phyloP scores from a whole-genome alignment of 2,329 filamentous ascomycete species.

The Alternaria gansuensis region DNA sequence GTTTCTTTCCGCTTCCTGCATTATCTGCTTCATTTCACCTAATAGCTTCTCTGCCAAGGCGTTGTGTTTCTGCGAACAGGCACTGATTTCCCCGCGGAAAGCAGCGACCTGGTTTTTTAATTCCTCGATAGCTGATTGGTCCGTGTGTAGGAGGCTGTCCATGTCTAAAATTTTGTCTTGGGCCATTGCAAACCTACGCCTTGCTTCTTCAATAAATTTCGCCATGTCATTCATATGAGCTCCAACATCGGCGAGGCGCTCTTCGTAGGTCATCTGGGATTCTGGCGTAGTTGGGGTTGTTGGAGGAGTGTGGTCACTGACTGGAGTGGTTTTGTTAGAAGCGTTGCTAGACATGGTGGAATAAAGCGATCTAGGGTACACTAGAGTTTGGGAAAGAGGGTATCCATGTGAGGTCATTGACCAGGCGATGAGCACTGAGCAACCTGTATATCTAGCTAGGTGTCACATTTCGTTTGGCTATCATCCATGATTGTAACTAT shows the following conservation, averaged over 20 bases:
- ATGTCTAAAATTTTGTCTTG: not conserved
- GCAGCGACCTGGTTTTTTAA: too few relatives aligned
- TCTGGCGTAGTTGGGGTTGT: not conserved
- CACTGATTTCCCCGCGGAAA: too few relatives aligned
- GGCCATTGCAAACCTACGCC: not conserved
- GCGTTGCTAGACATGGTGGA: not conserved
- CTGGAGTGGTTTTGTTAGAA: not conserved
- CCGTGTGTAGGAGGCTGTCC: not conserved
- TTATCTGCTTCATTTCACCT: not conserved
- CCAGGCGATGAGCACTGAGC: not conserved
- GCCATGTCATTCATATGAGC: not conserved
- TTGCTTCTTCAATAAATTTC: too few relatives aligned
- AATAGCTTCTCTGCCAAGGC: not conserved
- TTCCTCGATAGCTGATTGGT: too few relatives aligned
- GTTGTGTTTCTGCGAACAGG: too few relatives aligned
- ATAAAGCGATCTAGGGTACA: not conserved
- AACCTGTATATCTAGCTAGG: not conserved
- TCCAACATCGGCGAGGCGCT: too few relatives aligned
- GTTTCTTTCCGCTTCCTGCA: not conserved
- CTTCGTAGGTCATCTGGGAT: not conserved
- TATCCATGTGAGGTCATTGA: too few relatives aligned
- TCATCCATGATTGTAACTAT: not conserved
- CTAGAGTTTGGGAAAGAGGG: not conserved
- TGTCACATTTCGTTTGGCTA: not conserved
- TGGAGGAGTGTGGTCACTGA: not conserved